Base-by-base conservation (phyloP, 148 eudicot genomes). In the Vaccinium darrowii region DNA sequence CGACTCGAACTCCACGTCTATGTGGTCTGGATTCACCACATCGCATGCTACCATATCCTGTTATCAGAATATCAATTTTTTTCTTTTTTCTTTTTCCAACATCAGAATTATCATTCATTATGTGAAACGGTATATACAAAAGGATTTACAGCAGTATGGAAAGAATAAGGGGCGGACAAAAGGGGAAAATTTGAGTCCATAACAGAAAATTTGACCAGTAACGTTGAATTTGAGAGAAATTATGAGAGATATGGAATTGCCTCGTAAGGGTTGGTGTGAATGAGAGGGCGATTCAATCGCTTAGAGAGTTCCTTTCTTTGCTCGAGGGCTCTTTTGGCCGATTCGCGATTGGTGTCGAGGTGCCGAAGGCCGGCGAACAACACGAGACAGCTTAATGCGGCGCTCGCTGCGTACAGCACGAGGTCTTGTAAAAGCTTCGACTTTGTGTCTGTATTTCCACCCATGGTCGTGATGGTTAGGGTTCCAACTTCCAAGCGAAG, bases 11-110 rank as follows among this genome's bases (percentile, higher is more conserved):
- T 91, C 91, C 85, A 92, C 93, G 79, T 95, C 95, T 76, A 95
- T 92, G 83, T 95, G 91, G 83, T 95, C 95, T 39, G 97, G 97
- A 84, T 95, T 95, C 83, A 95, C 89, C 47, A 95, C 98, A 91
- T 94, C 97, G 81, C 95, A 94, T 43, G 97, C 97, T 36, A 93
- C 89, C 33, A 95, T 94, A 88, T 95, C 97, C 97, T 94, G 87
- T 50, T 25, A 79, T 76, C 36, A 72, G 39, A 12, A 69, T 7
- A 7, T 83, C n/a, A 43, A 7, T 3, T 43, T 43, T 0, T 43
- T 43, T 43, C 0, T 43, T 43, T 5, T 43, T 0, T 43, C 0
- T 43, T 43, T 5, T 43, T 0, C 39, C 0, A 43, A 4, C 47
- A 43, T 43, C 47, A 43, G 47, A 43, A 43, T 43, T 43, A 43